These are phyloP conservation scores for Puccinellia tenuiflora DNA, from an alignment of 176 grass and related monocot genomes.

Conservation along the genomic window DNA sequence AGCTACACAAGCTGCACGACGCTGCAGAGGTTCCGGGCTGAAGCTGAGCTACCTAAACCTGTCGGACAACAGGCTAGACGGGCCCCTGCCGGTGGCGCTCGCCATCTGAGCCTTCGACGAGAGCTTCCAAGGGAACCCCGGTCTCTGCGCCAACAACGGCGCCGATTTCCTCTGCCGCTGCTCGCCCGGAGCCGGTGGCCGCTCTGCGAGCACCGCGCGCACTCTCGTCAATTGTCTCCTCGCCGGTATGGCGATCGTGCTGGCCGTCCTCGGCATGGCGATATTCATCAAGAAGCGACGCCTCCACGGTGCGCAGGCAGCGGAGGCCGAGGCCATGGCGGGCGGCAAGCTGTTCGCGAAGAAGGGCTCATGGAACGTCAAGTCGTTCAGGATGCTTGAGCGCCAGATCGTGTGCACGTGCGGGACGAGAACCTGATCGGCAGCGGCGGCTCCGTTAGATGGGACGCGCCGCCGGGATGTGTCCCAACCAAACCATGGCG, in stretches of 20 bases:
- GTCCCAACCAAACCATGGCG: no score
- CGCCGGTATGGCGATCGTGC: constrained; percentile 23
- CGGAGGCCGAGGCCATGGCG: background rate
- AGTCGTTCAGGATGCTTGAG: constrained; percentile 73
- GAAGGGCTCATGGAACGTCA: constrained; percentile 66
- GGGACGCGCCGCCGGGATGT: no score
- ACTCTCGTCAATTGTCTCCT: constrained; percentile 51
- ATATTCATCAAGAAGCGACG: constrained; percentile 43
- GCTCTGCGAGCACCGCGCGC: constrained; percentile 13
- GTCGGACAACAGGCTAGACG: constrained; percentile 51
- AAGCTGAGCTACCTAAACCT: constrained; percentile 70
- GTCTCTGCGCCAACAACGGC: constrained; percentile 46
- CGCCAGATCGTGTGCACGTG: constrained; percentile 56
- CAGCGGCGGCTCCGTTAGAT: constrained; percentile 74
- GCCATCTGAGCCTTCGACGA: constrained; percentile 56
- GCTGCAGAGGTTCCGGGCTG: constrained; percentile 46
- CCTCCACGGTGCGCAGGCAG: background rate
- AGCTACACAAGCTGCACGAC: constrained; percentile 58
- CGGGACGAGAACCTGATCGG: constrained; percentile 84
- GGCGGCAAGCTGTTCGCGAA: constrained; percentile 36
- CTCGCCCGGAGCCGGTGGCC: background rate
- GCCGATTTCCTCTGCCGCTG: constrained; percentile 42
- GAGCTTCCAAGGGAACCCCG: constrained; percentile 66
- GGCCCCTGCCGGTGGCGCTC: constrained; percentile 45
- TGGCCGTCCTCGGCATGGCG: constrained; percentile 40